These are phyloP conservation scores for Wolfiporia cocos DNA, from an alignment of 1,284 basidiomycete genomes.

Conservation along the genomic window DNA sequence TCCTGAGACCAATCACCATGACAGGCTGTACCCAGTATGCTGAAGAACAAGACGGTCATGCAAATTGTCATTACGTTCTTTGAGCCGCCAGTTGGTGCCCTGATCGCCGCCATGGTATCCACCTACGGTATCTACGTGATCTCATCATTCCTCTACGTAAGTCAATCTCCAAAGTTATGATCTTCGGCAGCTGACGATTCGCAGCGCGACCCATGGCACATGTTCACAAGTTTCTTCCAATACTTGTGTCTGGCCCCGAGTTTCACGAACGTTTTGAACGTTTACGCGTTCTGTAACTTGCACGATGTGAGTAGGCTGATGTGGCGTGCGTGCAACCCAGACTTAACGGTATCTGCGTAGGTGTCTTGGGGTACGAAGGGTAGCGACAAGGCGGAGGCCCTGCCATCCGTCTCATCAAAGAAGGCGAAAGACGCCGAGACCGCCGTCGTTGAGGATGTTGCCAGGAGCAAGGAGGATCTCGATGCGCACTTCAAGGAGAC, in stretches of 20 bases:
- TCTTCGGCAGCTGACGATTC: background rate
- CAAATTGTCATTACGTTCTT: conserved; percentile 57
- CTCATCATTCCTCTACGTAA: conserved; percentile 85
- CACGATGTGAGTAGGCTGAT: conserved; percentile 60
- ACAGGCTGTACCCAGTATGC: conserved; percentile 49
- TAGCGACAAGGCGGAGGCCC: conserved; percentile 89
- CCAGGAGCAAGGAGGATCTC: conserved; percentile 80
- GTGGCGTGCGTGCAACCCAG: too few relatives aligned
- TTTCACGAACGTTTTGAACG: conserved; percentile 92
- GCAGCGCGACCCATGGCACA: conserved; percentile 95
- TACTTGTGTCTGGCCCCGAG: conserved; percentile 87
- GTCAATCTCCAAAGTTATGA: conserved; percentile 23
- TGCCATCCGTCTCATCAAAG: conserved; percentile 87
- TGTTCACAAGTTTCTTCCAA: conserved; percentile 95
- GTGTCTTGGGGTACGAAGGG: conserved; percentile 95
- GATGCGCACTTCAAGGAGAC: conserved; percentile 94
- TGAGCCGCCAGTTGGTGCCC: conserved; percentile 70
- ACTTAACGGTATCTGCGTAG: too few relatives aligned
- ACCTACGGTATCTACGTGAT: conserved; percentile 86
- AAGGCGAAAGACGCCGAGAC: conserved; percentile 73
- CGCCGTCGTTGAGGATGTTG: conserved; percentile 79
- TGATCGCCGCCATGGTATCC: conserved; percentile 85
- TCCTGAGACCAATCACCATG: background rate
- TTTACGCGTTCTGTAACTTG: conserved; percentile 95
- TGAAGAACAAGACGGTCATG: conserved; percentile 41